Conservation (phyloP, 2,329 filamentous ascomycete genomes). For the Teratosphaeria nubilosa region DNA sequence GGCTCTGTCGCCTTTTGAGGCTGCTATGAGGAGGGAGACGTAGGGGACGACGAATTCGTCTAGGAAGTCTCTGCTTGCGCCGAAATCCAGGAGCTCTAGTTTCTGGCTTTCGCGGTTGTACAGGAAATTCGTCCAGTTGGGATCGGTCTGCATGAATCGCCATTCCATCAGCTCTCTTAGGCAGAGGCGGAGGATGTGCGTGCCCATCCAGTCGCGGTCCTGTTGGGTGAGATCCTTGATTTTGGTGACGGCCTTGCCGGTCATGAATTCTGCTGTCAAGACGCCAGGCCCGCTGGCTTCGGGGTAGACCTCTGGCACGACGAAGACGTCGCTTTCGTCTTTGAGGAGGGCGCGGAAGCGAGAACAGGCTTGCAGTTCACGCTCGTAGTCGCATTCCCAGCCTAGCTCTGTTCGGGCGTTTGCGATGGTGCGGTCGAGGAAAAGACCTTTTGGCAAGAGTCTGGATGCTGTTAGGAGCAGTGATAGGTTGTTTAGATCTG, state of each 20-base stretch:
- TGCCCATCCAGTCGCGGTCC: conserved; percentile 92
- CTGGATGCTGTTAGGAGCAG: conserved; percentile 83
- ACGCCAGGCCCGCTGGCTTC: conserved; percentile 80
- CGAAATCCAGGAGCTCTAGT: conserved; percentile 91
- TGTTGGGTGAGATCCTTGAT: conserved; percentile 61
- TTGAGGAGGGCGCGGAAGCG: conserved; percentile 69
- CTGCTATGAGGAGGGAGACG: conserved; percentile 68
- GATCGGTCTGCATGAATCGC: conserved; percentile 97
- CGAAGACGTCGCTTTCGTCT: conserved; percentile 64
- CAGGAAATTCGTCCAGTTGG: conserved; percentile 98
- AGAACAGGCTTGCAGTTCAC: conserved; percentile 71
- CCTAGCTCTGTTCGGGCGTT: conserved; percentile 85
- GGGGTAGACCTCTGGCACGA: conserved; percentile 65
- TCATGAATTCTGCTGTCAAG: conserved; percentile 86
- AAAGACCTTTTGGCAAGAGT: conserved; percentile 81
- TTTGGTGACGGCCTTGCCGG: conserved; percentile 76
- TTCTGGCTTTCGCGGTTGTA: conserved; percentile 61
- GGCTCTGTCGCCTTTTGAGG: conserved; percentile 45
- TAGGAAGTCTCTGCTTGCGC: conserved; percentile 79
- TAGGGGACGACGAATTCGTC: conserved; percentile 71
- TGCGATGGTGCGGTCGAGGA: conserved; percentile 92
- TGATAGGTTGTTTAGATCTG: conserved; percentile 86
- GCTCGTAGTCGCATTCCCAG: conserved; percentile 94
- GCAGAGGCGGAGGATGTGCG: conserved; percentile 82
- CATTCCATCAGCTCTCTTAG: conserved; percentile 90